Conservation (phyloP, 2,329 filamentous ascomycete genomes). For the Thyridium curvatum region DNA sequence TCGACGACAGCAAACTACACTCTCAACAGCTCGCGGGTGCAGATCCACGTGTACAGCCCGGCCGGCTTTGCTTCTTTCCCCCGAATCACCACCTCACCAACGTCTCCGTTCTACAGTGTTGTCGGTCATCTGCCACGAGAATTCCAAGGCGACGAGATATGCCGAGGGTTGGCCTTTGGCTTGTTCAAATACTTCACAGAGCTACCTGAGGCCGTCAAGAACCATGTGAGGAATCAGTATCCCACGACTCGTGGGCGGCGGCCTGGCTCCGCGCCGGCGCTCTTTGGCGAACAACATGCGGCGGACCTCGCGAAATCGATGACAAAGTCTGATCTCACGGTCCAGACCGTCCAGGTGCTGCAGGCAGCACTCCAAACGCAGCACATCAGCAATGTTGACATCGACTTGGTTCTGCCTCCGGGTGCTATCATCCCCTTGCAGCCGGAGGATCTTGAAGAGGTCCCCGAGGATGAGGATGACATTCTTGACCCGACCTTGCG, state of each 20-base stretch:
- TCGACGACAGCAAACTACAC: constrained; percentile 84
- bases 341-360: constrained; percentile 66
- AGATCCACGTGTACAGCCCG: constrained; percentile 85
- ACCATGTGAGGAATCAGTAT: constrained; percentile 56
- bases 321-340: constrained; percentile 68
- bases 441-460: constrained; percentile 51
- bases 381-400: constrained; percentile 75
- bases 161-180: constrained; percentile 84
- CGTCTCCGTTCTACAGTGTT: constrained; percentile 82
- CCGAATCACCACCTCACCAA: constrained; percentile 87
- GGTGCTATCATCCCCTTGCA: constrained; percentile 65
- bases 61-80: constrained; percentile 87
- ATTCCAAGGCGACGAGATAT: constrained; percentile 91
- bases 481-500: constrained; percentile 56
- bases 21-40: constrained; percentile 85
- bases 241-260: constrained; percentile 46
- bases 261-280: constrained; percentile 56
- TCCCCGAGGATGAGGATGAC: constrained; percentile 58
- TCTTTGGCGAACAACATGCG: constrained; percentile 90
- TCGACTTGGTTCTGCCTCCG: constrained; percentile 79
- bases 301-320: constrained; percentile 84
- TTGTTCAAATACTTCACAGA: constrained; percentile 93
- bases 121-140: constrained; percentile 88
- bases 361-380: constrained; percentile 74
- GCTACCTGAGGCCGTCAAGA: constrained; percentile 70